A percentile compares a stretch with the other conserved stretches of the same genome.
These are phyloP conservation scores for Ustilago hordei DNA, from an alignment of 1,284 basidiomycete genomes.

Conservation along the genomic window DNA sequence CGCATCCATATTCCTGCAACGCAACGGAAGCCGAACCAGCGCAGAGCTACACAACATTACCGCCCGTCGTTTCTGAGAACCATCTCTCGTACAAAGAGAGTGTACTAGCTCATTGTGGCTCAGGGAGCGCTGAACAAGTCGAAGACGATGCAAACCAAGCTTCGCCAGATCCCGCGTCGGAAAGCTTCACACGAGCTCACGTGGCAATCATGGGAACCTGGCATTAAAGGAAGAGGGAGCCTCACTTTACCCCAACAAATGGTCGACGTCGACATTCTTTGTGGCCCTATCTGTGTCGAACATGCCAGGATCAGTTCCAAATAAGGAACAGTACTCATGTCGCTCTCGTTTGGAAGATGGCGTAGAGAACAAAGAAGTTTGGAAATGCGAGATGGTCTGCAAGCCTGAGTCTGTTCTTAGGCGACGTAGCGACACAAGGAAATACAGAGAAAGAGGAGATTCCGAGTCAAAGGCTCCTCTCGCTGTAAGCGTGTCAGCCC, in stretches of 20 bases:
- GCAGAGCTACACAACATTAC: slow-evolving; percentile 1
- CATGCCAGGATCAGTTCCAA: not conserved
- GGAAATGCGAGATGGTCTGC: slow-evolving; percentile 6
- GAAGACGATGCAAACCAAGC: slow-evolving; percentile 4
- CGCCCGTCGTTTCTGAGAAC: not conserved
- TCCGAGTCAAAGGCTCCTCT: not conserved
- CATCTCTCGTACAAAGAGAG: not conserved
- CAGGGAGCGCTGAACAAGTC: not conserved
- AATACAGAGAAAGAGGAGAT: not conserved
- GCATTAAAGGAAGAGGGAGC: not conserved
- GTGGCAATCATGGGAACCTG: not conserved
- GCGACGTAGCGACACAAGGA: not conserved
- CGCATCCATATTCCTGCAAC: slow-evolving; percentile 1
- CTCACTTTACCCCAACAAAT: slow-evolving; percentile 1
- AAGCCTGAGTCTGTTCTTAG: not conserved
- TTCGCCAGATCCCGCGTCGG: not conserved
- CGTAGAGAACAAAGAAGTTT: not conserved
- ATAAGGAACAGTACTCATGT: not conserved
- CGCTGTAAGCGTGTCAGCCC: not conserved
- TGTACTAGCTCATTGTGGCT: not conserved
- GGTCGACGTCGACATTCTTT: not conserved
- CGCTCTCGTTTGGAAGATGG: not conserved
- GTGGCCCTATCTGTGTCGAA: not conserved
- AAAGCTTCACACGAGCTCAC: not conserved
- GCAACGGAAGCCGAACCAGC: not conserved